Conservation (phyloP, 164 flowering plant species). For the Taxillus chinensis region DNA sequence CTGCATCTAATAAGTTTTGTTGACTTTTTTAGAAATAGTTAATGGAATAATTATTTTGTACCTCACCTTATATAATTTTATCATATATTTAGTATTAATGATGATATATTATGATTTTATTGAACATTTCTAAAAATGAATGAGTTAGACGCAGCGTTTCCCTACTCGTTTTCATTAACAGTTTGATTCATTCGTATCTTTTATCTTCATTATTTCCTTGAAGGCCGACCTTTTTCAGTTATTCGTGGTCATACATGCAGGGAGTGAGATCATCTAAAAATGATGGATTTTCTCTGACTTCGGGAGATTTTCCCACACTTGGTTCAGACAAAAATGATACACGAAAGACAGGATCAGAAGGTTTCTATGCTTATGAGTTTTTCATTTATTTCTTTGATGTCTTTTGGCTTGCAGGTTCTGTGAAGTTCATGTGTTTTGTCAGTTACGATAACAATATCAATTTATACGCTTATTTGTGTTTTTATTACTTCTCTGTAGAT, state of each 20-base stretch:
- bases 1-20: not conserved
- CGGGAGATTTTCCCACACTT: slow-evolving; percentile 97
- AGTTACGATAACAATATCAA: too few relatives aligned
- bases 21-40: not conserved
- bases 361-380: slow-evolving; percentile 13
- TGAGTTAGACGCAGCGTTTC: too few relatives aligned
- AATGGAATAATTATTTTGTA: not conserved
- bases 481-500: not conserved
- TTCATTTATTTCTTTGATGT: slow-evolving; percentile 1
- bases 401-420: not conserved
- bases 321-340: slow-evolving; percentile 55
- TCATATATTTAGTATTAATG: too few relatives aligned
- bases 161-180: too few relatives aligned
- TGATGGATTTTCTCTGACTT: slow-evolving; percentile 52
- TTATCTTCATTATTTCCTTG: not conserved
- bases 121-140: too few relatives aligned
- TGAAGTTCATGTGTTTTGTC: too few relatives aligned
- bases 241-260: slow-evolving; percentile 24
- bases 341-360: slow-evolving; percentile 40
- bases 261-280: slow-evolving; percentile 37
- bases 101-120: too few relatives aligned
- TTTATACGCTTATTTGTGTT: not conserved
- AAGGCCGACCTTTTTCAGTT: slow-evolving; percentile 3
- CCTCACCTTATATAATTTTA: too few relatives aligned
- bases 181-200: too few relatives aligned